Evolutionary conservation across 1,284 basidiomycete genomes (phyloP), one percentile per base, ranked within the genome.

Genomic region (Neolentinus lepideus): DNA sequence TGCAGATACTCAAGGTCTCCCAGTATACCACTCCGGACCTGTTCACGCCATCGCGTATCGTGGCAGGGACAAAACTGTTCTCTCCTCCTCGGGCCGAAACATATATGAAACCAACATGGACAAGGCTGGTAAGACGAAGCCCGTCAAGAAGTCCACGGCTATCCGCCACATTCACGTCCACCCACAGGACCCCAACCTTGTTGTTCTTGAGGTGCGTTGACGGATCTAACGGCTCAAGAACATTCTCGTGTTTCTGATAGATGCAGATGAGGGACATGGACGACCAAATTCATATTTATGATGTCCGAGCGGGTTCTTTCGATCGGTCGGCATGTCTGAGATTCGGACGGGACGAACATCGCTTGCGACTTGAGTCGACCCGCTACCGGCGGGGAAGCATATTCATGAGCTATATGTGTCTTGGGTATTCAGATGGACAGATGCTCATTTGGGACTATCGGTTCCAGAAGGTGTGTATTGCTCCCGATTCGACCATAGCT

Each of bases 381-480:
- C 57, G 57, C 48, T 52, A 33, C 46, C 47, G 56, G 47, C 31
- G 54, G 46, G 63, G 60, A 16, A 59, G 58, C 38, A 60, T 67
- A n/a, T 66, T 62, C 58, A 55, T 58, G 55, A 67, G 67, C 45
- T 69, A 75, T 56, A 80, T 80, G 63, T 74, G 67, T 29, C 75
- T 73, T 56, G 76, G 76, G 19, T 77, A 71, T 63, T 62, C 67
- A 48, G 78, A 81, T 60, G 75, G 75, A 11, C 61, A 59, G 25
- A 69, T 80, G 25, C 62, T 71, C 11, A 60, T 79, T 22, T 83
- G 80, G 78, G 80, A 82, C 62, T 76, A 72, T 63, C 71, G 79
- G 16, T 75, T 76, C 56, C 58, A 60, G 14, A 75, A 75, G 69
- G 78, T 78, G 67, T 54, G 66, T 57, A 47, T 55, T 19, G 16